Conservation (phyloP, 169 alveolate species). For the Toxoplasma gondii region DNA sequence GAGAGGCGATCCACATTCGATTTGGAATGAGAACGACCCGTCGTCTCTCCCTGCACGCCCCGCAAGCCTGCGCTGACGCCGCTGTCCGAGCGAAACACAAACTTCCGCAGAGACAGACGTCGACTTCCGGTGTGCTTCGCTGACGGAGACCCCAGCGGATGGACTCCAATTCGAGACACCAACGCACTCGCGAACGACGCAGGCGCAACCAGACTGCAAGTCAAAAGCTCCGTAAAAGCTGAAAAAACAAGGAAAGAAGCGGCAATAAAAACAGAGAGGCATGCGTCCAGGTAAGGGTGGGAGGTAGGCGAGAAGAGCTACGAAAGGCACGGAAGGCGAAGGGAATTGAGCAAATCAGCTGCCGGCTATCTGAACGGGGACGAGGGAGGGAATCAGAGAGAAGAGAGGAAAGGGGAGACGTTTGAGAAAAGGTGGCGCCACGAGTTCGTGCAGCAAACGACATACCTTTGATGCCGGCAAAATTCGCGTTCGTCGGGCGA, state of each 20-base stretch:
- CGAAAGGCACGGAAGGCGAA: background rate
- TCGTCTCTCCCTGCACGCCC: no score
- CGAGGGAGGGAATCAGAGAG: no score
- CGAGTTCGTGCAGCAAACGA: no score
- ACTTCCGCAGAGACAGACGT: background rate
- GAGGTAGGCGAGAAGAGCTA: background rate
- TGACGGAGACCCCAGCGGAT: slow-evolving; percentile 17
- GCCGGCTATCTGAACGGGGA: background rate
- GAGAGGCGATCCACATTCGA: no score
- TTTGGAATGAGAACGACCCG: no score
- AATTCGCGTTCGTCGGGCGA: background rate
- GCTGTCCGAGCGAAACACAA: background rate
- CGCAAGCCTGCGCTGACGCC: no score
- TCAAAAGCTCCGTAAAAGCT: slow-evolving; percentile 44
- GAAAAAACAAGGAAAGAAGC: background rate
- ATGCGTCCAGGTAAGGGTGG: background rate
- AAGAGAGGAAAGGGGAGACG: no score
- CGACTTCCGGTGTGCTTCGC: background rate
- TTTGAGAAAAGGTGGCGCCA: no score
- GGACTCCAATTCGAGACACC: background rate
- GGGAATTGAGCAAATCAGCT: background rate
- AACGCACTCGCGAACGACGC: background rate
- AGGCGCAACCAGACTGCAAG: slow-evolving; percentile 45
- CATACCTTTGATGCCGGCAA: background rate
- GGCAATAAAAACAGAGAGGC: background rate